Evolutionary conservation across 2,329 filamentous ascomycete genomes (phyloP), one percentile per base, ranked within the genome.

Genomic region (Ceratocystis ficicola): DNA sequence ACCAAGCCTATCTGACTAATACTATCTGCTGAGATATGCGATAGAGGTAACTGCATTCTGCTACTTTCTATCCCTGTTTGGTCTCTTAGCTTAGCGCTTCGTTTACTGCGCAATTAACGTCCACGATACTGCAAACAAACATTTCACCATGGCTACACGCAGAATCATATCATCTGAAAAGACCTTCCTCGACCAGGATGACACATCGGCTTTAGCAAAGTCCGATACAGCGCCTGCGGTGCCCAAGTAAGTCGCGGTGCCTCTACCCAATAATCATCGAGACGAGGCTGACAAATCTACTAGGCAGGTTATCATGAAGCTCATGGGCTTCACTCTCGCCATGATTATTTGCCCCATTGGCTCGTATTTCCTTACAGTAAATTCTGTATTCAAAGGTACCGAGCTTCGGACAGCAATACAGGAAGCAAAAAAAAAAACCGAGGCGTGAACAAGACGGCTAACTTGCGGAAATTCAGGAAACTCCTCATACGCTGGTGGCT

Each of bases 301-400:
- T 65, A 90, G 90, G 66, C 81, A 88, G 73, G 91, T 97, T 70
- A 94, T 99, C 69, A 78, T 86, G 73, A 99, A 97, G 77, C 85
- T 99, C 22, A 81, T 97, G 17, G 86, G 83, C 69, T 97, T 96
- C 77, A 95, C 92, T 0, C 79, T 92, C 48, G 92, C 91, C 73
- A 97, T 99, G 93, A 82, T 96, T 68, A 82, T 88, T 17, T 76
- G 89, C 22, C 94, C 94, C 15, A 90, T 99, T 70, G 86, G 89
- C 50, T 90, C 88, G 52, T 99, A 96, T 76, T 99, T 95, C 74
- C 72, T 88, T 59, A 88, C 89, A 0, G 81, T 95, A 32, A 83
- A 92, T 72, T 82, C 79, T 0, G 71, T 96, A 32, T 96, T 95
- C 76, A 79, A 80, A 71, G 92, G 93, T 92, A 77, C 50, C 65